Base-by-base conservation (phyloP, 2,329 filamentous ascomycete species). In the Trichoderma koningiopsis region DNA sequence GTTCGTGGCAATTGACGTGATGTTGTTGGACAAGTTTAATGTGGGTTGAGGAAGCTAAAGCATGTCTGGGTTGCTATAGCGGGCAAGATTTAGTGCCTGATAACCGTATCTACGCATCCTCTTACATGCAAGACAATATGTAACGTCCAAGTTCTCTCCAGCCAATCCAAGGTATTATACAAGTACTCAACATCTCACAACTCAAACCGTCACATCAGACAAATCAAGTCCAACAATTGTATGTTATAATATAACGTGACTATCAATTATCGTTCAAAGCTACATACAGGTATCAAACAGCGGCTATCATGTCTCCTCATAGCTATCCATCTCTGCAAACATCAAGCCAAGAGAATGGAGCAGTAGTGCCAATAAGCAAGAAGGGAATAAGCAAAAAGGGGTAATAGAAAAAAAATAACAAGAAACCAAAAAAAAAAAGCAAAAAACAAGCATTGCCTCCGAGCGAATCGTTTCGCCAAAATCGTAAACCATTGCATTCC, bases 301-400 rank as follows among this genome's bases (percentile, higher is more conserved):
- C 40, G 68, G 62, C 61, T 63, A 40, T 67, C 62, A 70, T 68
- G 60, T 70, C 70, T 60, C 63, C 59, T 71, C 68, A 59, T 71
- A 62, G 65, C 63, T 68, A 59, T 68, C 64, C 70, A 57, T 49
- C 40, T 27, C 14, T 27, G 49, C 40, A 58, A 64, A 61, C 60
- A 69, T 63, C 13, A 47, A 37, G 47, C 52, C 24, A 53, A 24
- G 19, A 63, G 10, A 58, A 63, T 53, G 37, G 47, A 31, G 40
- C 55, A 57, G 19, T n/a, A n/a, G 40, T 43, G 40, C 40, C 40
- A 47, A 24, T 33, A 24, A n/a, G 33, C 33, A 43, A 49, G 22
- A 37, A 61, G 55, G 43, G 7, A 60, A 53, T 16, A 59, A 35
- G 22, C 14, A 55, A 4, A 40, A 43, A 43, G 40, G 40, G 40